phyloP scores from a whole-genome alignment of 202 grass and related monocot genomes.

The Hordeum pubiflorum region DNA sequence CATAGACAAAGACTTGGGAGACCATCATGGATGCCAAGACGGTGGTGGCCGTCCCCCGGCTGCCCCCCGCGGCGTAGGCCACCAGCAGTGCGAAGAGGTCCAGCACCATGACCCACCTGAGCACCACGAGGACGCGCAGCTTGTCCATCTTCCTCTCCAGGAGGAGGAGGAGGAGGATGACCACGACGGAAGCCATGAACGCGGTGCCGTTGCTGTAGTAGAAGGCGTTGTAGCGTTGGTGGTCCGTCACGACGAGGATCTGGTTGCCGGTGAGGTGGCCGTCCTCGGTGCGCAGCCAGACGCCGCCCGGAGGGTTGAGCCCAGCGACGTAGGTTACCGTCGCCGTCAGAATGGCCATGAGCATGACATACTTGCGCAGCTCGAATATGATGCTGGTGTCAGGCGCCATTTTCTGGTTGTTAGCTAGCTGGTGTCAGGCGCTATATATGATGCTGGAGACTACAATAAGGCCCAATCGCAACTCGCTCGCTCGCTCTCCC shows the following conservation, averaged over 20 bases:
- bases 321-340: constrained; percentile 34
- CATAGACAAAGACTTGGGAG: not conserved
- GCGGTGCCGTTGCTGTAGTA: constrained; percentile 41
- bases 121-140: not conserved
- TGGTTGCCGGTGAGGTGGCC: constrained; percentile 24
- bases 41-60: not conserved
- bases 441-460: not conserved
- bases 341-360: not conserved
- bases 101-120: not conserved
- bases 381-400: not conserved
- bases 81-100: not conserved
- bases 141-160: not conserved
- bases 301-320: constrained; percentile 25
- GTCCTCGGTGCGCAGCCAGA: not conserved
- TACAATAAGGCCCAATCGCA: not conserved
- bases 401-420: not conserved
- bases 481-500: not conserved
- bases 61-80: not conserved
- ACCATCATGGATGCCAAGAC: not conserved
- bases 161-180: constrained; percentile 20
- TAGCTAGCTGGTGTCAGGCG: not conserved
- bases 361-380: constrained; percentile 30
- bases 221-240: constrained; percentile 26
- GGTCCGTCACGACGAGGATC: not conserved
- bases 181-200: constrained; percentile 31